Base-by-base conservation (phyloP, 1,284 basidiomycete genomes). In the Fistulinella cinereoalba region DNA sequence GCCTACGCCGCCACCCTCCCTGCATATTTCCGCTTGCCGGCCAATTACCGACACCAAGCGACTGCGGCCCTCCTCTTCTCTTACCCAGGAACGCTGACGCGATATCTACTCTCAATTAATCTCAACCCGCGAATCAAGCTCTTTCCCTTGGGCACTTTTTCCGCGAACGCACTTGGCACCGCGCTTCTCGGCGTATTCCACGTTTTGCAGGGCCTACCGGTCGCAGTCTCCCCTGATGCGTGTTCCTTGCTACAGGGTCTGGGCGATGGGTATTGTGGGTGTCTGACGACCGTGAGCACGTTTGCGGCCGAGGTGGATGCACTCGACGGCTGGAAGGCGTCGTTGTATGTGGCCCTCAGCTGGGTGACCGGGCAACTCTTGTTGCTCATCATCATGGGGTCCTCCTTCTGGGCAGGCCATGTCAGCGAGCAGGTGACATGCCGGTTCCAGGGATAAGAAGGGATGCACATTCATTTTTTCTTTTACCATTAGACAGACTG, bases 241-340 rank as follows among this genome's bases (percentile, higher is more conserved):
- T 97, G 93, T 60, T 76, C 80, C 31, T 72, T 90, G 16, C 66
- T 96, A 38, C 83, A 88, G 61, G 92, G 90, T 1, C 69, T 99
- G 23, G 74, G 78, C 27, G 90, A 97, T 60, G 97, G 97, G 3
- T 97, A 94, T 62, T 98, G 95, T 62, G 97, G 95, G 8, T 94
- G 92, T 68, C 72, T 99, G 54, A 95, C 88, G 4, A 99, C 97
- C 0, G 79, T 99, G 51, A 94, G 90, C 68, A 99, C 95, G 11
- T 96, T 98, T 63, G 87, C 83, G 2, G 84, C 85, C 4, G 97
- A 99, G 65, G 68, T 92, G 27, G 67, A 74, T 7, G 77, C 79
- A 4, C 68, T 97, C 43, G 71, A 70, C 38, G 66, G 74, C 11
- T 66, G 74, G 58, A 78, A 76, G 56, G 79, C 80, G 23, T 82